Base-by-base conservation (phyloP, 2,329 filamentous ascomycete species). In the Colletotrichum eremochloae region DNA sequence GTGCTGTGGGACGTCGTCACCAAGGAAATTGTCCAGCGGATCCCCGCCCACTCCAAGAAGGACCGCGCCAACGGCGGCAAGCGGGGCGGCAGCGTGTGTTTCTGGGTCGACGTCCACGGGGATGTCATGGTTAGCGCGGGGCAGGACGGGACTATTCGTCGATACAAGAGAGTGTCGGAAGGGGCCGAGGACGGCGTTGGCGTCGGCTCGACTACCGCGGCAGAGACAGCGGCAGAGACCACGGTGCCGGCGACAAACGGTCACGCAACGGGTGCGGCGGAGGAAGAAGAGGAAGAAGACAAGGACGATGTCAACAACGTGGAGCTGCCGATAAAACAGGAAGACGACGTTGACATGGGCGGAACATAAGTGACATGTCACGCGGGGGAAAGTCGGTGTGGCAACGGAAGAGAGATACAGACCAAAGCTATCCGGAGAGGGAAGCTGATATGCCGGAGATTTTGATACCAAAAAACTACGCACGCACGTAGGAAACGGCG, bases 1-100 rank as follows among this genome's bases (percentile, higher is more conserved):
- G 86, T 97, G 20, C 88, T 97, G 66, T 99, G 96, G 96, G 95
- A 98, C 77, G 94, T 98, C 18, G 91, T 89, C 73, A 94, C 87
- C 78, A 99, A 98, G 82, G 91, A 93, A 67, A 84, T 97, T 2
- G 84, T 98, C 29, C 95, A 98, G 85, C 84, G 87, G 18, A 82
- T 91, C 11, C 78, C 79, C 40, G 82, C 82, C 2, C 89, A 88
- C 24, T 3, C 56, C 48, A 48, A 48, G 85, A 88, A 75, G 24
- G 42, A 48, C 29, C 58, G 53, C 36, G n/a, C 38, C 55, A 57
- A 57, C 36, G 33, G 44, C 38, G 65, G 52, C 20, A 73, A 64
- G 44, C 33, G 61, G 18, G 80, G 85, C 44, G 88, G 88, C 44
- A 89, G 88, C 29, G 88, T 91, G 38, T 90, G 90, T 74, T 91